Conservation (phyloP, 371 early-diverging fungal genomes). For the Conidiobolus incongruus region DNA sequence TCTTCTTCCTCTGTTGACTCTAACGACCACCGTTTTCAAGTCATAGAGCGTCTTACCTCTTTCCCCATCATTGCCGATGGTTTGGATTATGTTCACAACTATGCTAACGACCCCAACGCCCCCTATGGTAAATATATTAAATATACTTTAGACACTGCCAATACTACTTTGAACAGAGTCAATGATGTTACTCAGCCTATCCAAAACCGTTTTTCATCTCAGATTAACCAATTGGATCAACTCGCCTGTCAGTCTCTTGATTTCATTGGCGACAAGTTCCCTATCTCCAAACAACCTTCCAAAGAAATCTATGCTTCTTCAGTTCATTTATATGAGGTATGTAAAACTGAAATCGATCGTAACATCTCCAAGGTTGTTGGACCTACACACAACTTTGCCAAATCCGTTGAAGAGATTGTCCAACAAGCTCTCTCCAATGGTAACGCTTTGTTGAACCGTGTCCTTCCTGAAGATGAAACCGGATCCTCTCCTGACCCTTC, state of each 20-base stretch:
- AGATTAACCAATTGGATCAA: slow-evolving; percentile 20
- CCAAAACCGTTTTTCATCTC: slow-evolving; percentile 19
- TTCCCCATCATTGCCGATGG: slow-evolving; percentile 4
- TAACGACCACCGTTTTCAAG: too few species aligned
- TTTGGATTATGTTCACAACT: slow-evolving; percentile 18
- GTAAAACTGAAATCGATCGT: slow-evolving; percentile 9
- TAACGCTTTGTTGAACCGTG: neutral
- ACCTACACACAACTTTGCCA: too few species aligned
- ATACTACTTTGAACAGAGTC: neutral
- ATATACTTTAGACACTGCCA: neutral
- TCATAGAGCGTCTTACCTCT: slow-evolving; percentile 1
- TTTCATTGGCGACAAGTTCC: slow-evolving; percentile 26
- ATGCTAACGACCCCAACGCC: slow-evolving; percentile 16
- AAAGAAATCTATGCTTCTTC: slow-evolving; percentile 17
- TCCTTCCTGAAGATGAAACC: too few species aligned
- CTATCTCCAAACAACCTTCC: slow-evolving; percentile 30
- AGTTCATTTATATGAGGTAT: too few species aligned
- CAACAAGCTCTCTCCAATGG: neutral
- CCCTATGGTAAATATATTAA: slow-evolving; percentile 12
- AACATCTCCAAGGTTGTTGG: neutral
- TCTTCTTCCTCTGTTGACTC: too few species aligned
- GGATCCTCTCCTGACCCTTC: too few species aligned
- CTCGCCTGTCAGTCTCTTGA: slow-evolving; percentile 36
- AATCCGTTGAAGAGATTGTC: neutral
- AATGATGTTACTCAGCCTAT: slow-evolving; percentile 14